Percentiles rank a stretch among this genome's conserved stretches.
These are phyloP conservation scores for Oropetium thomaeum DNA, from an alignment of 176 grass and related monocot genomes.

Conservation along the genomic window DNA sequence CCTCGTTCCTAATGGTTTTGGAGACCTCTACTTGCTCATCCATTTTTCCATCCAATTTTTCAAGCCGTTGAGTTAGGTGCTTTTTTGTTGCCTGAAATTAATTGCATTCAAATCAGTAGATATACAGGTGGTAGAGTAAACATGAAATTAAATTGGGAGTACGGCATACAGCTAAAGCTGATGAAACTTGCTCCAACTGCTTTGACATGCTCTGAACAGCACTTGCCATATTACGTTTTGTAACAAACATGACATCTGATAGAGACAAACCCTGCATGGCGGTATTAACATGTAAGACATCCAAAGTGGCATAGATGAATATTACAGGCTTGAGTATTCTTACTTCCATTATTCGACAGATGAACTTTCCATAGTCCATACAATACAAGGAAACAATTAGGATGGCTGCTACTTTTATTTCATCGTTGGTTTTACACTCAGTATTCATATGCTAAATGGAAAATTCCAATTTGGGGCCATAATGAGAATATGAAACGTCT, in stretches of 20 bases:
- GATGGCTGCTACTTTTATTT: neutral
- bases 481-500: neutral
- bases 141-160: conserved; percentile 19
- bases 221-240: conserved; percentile 86
- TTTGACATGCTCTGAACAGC: conserved; percentile 86
- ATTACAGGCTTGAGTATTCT: neutral
- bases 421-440: neutral
- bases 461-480: neutral
- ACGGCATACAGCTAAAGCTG: conserved; percentile 68
- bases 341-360: neutral
- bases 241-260: conserved; percentile 95
- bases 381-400: neutral
- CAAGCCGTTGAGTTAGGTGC: conserved; percentile 75
- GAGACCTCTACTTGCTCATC: conserved; percentile 82
- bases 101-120: neutral
- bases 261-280: conserved; percentile 77
- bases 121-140: neutral
- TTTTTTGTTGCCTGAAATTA: conserved; percentile 79
- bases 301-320: neutral
- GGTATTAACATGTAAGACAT: conserved; percentile 39
- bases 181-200: conserved; percentile 89
- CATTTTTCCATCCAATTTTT: conserved; percentile 95
- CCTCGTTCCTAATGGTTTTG: conserved; percentile 82
- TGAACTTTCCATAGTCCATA: neutral
- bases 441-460: neutral